phyloP scores from a whole-genome alignment of 108 stramenopile genomes.

The Parietichytrium sp. region DNA sequence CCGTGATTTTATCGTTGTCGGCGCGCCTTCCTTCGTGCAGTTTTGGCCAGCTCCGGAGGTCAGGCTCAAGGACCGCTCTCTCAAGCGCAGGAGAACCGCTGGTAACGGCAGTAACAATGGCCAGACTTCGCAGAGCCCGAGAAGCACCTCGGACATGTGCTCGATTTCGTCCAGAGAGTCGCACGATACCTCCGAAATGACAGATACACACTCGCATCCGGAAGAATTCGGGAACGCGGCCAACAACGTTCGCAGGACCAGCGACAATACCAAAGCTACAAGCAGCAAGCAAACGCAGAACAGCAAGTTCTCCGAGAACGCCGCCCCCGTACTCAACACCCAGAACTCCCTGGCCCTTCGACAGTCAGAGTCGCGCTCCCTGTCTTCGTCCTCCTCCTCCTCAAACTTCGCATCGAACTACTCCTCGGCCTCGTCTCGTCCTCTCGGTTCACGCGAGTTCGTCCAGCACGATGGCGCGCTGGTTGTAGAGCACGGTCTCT shows the following conservation, averaged over 20 bases:
- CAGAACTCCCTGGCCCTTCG: too few relatives aligned
- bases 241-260: too few relatives aligned
- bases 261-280: background rate
- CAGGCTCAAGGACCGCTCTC: background rate
- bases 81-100: background rate
- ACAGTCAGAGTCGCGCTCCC: too few relatives aligned
- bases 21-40: conserved; percentile 11
- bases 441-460: too few relatives aligned
- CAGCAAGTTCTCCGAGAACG: background rate
- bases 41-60: conserved; percentile 33
- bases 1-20: background rate
- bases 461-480: background rate
- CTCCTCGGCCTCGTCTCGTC: too few relatives aligned
- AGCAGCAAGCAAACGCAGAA: background rate
- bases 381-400: background rate
- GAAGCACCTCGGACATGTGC: too few relatives aligned
- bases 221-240: too few relatives aligned
- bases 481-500: background rate
- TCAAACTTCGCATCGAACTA: background rate
- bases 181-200: background rate
- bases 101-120: too few relatives aligned
- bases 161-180: too few relatives aligned
- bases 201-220: too few relatives aligned
- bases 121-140: too few relatives aligned
- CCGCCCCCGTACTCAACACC: too few relatives aligned